A percentile compares a stretch with the other conserved stretches of the same genome.
These are phyloP conservation scores for Lasiodiplodia sp. DNA, from an alignment of 2,329 filamentous ascomycete genomes.

Conservation along the genomic window DNA sequence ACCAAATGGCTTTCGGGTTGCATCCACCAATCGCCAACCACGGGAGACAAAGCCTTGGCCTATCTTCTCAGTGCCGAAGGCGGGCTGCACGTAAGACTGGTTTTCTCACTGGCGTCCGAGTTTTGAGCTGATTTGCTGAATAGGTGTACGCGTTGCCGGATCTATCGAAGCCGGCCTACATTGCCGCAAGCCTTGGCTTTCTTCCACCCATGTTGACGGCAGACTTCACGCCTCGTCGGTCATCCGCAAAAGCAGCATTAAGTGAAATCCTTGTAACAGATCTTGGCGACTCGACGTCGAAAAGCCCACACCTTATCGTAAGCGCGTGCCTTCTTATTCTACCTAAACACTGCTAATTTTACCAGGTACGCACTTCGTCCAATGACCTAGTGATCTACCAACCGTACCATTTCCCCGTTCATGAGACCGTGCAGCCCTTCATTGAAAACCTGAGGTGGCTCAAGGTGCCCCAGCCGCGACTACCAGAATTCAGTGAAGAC, in stretches of 20 bases:
- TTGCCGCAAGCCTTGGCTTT: constrained; percentile 78
- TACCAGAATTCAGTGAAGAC: constrained; percentile 66
- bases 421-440: constrained; percentile 53
- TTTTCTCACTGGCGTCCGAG: background rate
- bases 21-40: constrained; percentile 73
- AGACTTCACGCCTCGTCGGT: constrained; percentile 74
- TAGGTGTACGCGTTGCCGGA: constrained; percentile 82
- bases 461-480: constrained; percentile 73
- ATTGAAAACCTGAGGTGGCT: constrained; percentile 72
- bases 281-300: constrained; percentile 75
- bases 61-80: constrained; percentile 81
- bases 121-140: background rate
- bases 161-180: constrained; percentile 73
- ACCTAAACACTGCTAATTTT: background rate
- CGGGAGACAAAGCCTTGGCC: constrained; percentile 66
- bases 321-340: constrained; percentile 41
- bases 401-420: constrained; percentile 63
- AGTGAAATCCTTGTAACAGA: constrained; percentile 84
- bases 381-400: constrained; percentile 90
- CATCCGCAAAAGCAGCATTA: constrained; percentile 74
- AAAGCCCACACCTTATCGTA: constrained; percentile 82
- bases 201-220: constrained; percentile 77
- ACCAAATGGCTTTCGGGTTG: constrained; percentile 85
- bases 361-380: constrained; percentile 74
- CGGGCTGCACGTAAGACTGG: constrained; percentile 71